Conservation (phyloP, 129 eudicot species). For the Glebionis coronaria region DNA sequence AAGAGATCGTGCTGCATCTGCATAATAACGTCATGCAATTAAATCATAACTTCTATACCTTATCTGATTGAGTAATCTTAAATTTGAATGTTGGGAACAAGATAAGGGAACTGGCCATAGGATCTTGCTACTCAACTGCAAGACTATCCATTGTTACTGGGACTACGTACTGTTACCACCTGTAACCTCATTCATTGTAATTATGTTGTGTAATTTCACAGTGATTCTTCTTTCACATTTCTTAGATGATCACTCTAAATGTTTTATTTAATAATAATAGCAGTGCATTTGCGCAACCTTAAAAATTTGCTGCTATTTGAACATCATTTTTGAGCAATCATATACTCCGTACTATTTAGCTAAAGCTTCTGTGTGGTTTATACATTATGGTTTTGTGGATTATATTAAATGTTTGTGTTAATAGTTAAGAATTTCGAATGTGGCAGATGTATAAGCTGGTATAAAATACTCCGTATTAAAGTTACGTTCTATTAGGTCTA, state of each 20-base stretch:
- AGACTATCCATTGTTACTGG: slow-evolving; percentile 16
- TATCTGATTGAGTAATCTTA: slow-evolving; percentile 11
- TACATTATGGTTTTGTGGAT: too few species aligned
- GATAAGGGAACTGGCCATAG: slow-evolving; percentile 10
- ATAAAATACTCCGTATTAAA: too few species aligned
- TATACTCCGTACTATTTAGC: neutral
- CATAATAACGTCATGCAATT: slow-evolving; percentile 3
- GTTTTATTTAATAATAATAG: slow-evolving; percentile 13
- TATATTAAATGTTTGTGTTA: too few species aligned
- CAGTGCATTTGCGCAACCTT: neutral
- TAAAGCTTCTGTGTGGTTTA: too few species aligned
- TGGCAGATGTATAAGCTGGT: too few species aligned
- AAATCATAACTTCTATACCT: neutral
- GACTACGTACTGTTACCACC: neutral
- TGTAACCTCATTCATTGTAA: slow-evolving; percentile 21
- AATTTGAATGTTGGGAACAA: slow-evolving; percentile 4
- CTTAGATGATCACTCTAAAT: slow-evolving; percentile 7
- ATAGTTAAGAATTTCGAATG: too few species aligned
- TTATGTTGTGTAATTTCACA: slow-evolving; percentile 10
- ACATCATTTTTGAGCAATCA: neutral
- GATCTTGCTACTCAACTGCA: neutral
- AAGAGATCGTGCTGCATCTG: slow-evolving; percentile 77
- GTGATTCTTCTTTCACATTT: neutral
- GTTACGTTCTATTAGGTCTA: too few species aligned
- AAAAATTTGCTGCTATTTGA: neutral